These are phyloP conservation scores for Cladochytrium replicatum DNA, from an alignment of 192 early-diverging fungal genomes.

Conservation along the genomic window DNA sequence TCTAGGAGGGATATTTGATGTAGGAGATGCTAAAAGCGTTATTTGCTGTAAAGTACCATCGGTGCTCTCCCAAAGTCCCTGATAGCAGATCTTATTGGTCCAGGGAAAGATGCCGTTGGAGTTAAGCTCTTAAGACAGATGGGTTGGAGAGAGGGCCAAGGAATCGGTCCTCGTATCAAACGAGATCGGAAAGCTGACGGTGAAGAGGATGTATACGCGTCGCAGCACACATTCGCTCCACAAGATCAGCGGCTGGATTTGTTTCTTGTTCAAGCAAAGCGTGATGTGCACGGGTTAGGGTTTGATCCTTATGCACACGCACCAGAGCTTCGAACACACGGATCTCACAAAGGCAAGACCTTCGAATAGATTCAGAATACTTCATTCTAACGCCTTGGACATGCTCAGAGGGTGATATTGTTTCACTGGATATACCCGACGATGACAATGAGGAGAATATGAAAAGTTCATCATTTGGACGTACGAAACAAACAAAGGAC, in stretches of 20 bases:
- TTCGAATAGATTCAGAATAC: too few species aligned
- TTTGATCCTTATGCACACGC: background rate
- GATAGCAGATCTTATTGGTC: conserved; percentile 50
- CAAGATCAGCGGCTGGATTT: conserved; percentile 31
- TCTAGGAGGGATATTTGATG: background rate
- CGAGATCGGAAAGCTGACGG: conserved; percentile 22
- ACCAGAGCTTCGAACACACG: too few species aligned
- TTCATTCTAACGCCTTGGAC: too few species aligned
- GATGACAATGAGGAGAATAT: too few species aligned
- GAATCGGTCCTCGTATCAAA: conserved; percentile 62
- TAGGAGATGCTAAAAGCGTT: background rate
- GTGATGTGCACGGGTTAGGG: background rate
- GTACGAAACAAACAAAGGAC: too few species aligned
- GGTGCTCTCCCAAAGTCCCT: conserved; percentile 34
- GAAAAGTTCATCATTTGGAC: too few species aligned
- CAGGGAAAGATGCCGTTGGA: conserved; percentile 54
- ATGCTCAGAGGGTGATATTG: too few species aligned
- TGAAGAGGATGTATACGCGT: conserved; percentile 43
- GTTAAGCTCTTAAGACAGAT: conserved; percentile 60
- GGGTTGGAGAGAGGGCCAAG: conserved; percentile 85
- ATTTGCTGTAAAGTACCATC: conserved; percentile 18
- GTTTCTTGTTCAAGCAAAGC: too few species aligned
- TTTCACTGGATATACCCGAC: too few species aligned
- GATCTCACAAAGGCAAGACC: too few species aligned
- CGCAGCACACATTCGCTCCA: conserved; percentile 52